Percentiles rank a stretch among this genome's conserved stretches.
Evolutionary conservation across 1,284 basidiomycete species (phyloP).

Genomic region (Sporisorium graminicola): DNA sequence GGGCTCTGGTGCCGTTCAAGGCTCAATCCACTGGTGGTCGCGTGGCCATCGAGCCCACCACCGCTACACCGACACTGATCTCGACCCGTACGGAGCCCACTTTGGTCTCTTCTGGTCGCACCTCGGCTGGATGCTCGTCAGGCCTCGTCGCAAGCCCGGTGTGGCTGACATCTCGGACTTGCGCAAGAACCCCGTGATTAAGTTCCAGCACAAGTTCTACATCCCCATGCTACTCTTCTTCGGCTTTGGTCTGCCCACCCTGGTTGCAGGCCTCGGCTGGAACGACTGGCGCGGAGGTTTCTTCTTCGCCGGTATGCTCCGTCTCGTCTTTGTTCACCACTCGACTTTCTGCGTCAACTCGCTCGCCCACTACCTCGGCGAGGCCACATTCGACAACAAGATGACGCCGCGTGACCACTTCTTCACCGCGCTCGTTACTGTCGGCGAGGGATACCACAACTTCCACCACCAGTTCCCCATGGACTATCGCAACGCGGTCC

Average conservation of each 20-base stretch:
- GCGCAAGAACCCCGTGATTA: slow-evolving; percentile 65
- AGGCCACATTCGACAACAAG: slow-evolving; percentile 68
- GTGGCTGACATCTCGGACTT: slow-evolving; percentile 67
- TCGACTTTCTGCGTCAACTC: slow-evolving; percentile 70
- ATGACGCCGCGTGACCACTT: slow-evolving; percentile 69
- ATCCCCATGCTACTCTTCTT: slow-evolving; percentile 67
- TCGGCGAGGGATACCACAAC: slow-evolving; percentile 69
- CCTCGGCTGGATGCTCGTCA: slow-evolving; percentile 69
- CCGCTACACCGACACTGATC: slow-evolving; percentile 69
- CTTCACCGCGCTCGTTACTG: slow-evolving; percentile 66
- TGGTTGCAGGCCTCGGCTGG: slow-evolving; percentile 68
- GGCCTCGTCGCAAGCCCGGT: slow-evolving; percentile 68
- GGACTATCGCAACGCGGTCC: slow-evolving; percentile 68
- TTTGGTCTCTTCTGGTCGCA: slow-evolving; percentile 68
- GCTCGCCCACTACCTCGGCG: slow-evolving; percentile 68
- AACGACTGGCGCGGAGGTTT: slow-evolving; percentile 68
- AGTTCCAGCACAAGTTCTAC: slow-evolving; percentile 69
- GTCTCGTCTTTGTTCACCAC: slow-evolving; percentile 68
- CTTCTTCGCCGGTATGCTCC: slow-evolving; percentile 66
- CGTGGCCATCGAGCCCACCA: slow-evolving; percentile 70
- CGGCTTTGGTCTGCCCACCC: slow-evolving; percentile 66
- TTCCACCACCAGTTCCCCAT: slow-evolving; percentile 70
- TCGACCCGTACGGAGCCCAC: slow-evolving; percentile 69
- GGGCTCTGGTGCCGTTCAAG: slow-evolving; percentile 67
- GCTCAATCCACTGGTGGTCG: slow-evolving; percentile 69